Conservation (phyloP, 2,329 filamentous ascomycete genomes). For the Plenodomus tracheiphilus region DNA sequence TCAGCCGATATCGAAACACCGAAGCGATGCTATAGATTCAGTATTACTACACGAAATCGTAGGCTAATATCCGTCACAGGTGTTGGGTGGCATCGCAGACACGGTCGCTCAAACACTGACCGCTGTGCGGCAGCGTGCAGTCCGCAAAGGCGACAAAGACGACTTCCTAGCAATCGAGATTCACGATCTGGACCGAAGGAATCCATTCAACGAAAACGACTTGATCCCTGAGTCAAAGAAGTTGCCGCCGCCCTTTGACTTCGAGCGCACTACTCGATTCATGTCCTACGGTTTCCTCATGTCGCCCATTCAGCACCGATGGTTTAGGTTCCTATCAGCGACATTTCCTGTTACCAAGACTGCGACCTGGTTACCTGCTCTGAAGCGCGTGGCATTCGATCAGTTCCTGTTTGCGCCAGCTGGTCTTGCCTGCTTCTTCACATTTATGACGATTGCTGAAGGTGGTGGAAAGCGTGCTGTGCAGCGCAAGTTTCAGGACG, state of each 20-base stretch:
- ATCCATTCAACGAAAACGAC: constrained; percentile 66
- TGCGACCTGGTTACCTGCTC: constrained; percentile 68
- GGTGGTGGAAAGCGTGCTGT: constrained; percentile 83
- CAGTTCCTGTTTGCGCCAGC: constrained; percentile 92
- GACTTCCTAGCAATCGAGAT: constrained; percentile 85
- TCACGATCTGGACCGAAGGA: constrained; percentile 81
- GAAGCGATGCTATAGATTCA: neutral
- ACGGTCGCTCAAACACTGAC: constrained; percentile 94
- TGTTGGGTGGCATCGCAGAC: constrained; percentile 93
- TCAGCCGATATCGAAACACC: neutral
- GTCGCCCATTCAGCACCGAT: constrained; percentile 93
- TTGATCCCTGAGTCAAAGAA: constrained; percentile 64
- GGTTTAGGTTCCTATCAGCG: constrained; percentile 84
- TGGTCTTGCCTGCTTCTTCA: constrained; percentile 87
- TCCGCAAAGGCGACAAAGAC: constrained; percentile 66
- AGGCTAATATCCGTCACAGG: constrained; percentile 15
- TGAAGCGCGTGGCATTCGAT: constrained; percentile 91
- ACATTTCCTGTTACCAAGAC: constrained; percentile 84
- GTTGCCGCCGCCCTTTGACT: constrained; percentile 86
- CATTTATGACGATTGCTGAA: constrained; percentile 93
- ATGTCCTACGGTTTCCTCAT: constrained; percentile 98
- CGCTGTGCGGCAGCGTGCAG: constrained; percentile 69
- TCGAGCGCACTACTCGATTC: constrained; percentile 90
- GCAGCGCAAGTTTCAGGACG: constrained; percentile 82
- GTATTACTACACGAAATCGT: neutral